A percentile compares a stretch with the other conserved stretches of the same genome.
Conservation (phyloP, 75 land plant genomes). For the Larix kaempferi region DNA sequence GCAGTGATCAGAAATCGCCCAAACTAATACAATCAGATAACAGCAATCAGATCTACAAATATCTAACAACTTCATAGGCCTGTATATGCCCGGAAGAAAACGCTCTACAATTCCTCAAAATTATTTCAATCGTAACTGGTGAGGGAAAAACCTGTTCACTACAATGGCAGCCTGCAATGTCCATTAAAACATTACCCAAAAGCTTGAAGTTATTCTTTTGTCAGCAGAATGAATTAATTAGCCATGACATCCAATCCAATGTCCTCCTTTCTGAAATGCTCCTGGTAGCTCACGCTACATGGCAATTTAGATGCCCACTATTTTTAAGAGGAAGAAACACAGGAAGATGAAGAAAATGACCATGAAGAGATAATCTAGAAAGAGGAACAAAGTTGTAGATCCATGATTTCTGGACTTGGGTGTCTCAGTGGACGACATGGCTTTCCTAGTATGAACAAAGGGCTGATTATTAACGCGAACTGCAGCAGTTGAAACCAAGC, state of each 20-base stretch:
- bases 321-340: slow-evolving; percentile 3
- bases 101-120: too few species aligned
- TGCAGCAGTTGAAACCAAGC: too few species aligned
- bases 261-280: neutral
- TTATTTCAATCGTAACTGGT: too few species aligned
- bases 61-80: neutral
- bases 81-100: neutral
- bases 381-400: slow-evolving; percentile 1
- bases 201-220: neutral
- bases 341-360: neutral
- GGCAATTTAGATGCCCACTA: neutral
- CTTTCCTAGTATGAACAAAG: neutral
- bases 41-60: neutral
- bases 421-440: neutral
- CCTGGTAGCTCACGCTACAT: too few species aligned
- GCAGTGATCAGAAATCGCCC: neutral
- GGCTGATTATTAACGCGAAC: too few species aligned
- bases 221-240: neutral
- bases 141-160: too few species aligned
- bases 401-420: neutral
- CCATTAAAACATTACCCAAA: neutral
- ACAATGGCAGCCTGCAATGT: too few species aligned
- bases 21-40: neutral
- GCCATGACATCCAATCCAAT: neutral
- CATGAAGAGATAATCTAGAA: slow-evolving; percentile 1